Evolutionary conservation across 129 eudicot species (phyloP).

Genomic region (Tagetes patula): DNA sequence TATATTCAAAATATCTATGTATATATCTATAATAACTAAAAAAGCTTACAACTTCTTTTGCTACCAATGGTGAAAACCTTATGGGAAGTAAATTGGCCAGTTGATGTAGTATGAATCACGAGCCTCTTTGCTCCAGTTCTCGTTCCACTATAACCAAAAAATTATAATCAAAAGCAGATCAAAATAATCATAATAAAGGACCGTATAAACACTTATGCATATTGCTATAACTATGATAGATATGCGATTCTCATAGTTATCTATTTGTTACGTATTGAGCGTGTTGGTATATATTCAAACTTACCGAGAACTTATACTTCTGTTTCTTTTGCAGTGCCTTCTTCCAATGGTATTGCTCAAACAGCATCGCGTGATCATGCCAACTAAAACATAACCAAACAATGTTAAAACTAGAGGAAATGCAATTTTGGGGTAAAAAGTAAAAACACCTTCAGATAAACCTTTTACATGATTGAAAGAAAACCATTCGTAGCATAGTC

Average conservation of each 20-base stretch:
- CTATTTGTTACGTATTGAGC: neutral
- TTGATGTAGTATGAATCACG: slow-evolving; percentile 85
- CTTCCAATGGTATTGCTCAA: slow-evolving; percentile 93
- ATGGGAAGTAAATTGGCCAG: slow-evolving; percentile 88
- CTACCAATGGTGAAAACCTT: slow-evolving; percentile 21
- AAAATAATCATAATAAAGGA: neutral
- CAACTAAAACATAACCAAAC: slow-evolving; percentile 52
- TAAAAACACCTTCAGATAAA: neutral
- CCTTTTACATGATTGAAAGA: neutral
- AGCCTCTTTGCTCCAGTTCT: slow-evolving; percentile 52
- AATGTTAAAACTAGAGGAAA: neutral
- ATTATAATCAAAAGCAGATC: slow-evolving; percentile 9
- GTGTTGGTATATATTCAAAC: neutral
- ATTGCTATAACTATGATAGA: neutral
- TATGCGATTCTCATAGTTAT: neutral
- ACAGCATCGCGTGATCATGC: slow-evolving; percentile 86
- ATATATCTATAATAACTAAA: too few relatives aligned
- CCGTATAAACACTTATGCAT: too few relatives aligned
- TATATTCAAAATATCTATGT: too few relatives aligned
- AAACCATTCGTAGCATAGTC: neutral
- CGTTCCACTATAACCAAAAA: slow-evolving; percentile 74
- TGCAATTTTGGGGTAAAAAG: neutral
- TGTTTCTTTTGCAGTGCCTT: slow-evolving; percentile 66
- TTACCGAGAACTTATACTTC: slow-evolving; percentile 66
- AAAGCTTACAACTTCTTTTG: neutral